Conservation (phyloP, 192 early-diverging fungal species). For the Backusella sp. region DNA sequence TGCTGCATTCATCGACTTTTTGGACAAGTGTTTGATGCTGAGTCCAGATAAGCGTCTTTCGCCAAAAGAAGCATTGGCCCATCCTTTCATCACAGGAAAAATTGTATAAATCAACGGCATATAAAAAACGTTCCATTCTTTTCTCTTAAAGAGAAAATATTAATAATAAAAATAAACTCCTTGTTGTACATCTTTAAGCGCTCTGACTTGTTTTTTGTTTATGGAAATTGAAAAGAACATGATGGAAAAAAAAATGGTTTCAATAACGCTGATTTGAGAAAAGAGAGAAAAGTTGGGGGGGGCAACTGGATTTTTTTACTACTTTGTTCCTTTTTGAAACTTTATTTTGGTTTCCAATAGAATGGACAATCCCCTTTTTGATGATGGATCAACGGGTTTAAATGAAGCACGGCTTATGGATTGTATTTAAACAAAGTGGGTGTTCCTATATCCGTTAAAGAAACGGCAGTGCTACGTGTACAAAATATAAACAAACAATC, state of each 20-base stretch:
- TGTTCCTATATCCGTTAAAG: too few relatives aligned
- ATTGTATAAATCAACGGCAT: conserved; percentile 13
- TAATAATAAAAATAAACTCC: not conserved
- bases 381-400: not conserved
- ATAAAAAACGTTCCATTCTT: not conserved
- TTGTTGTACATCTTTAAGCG: too few relatives aligned
- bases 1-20: conserved; percentile 73
- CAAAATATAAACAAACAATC: not conserved
- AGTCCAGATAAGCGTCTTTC: conserved; percentile 90
- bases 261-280: not conserved
- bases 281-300: not conserved
- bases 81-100: conserved; percentile 78
- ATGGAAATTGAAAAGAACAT: not conserved
- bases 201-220: not conserved
- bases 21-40: conserved; percentile 81
- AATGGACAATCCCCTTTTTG: not conserved
- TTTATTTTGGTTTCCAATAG: not conserved
- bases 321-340: too few relatives aligned
- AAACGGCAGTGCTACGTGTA: too few relatives aligned
- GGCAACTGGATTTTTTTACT: too few relatives aligned
- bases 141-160: not conserved
- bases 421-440: too few relatives aligned
- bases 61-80: conserved; percentile 80
- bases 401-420: not conserved
- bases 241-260: not conserved